Base-by-base conservation (phyloP, 192 early-diverging fungal genomes). In the Rhizoclosmatium sp. region DNA sequence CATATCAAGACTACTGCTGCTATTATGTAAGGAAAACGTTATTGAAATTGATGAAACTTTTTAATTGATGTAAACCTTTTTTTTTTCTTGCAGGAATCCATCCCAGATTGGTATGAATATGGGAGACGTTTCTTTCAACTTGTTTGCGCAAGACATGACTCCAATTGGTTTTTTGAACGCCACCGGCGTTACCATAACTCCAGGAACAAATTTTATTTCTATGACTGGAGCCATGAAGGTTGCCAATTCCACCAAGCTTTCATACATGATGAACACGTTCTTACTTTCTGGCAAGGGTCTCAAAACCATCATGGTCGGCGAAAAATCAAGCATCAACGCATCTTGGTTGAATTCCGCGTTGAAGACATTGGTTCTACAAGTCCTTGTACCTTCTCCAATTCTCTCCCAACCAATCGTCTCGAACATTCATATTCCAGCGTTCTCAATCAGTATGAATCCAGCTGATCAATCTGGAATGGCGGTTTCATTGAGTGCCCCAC, bases 51-150 rank as follows among this genome's bases (percentile, higher is more conserved):
- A 31, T 31, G 31, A 31, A 31, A 31, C 31, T 31, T 31, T 31
- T 31, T n/a, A n/a, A 31, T 31, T 31, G 31, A 31, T 31, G 31
- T 31, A 31, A 31, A 31, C 31, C 31, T 0, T 31, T 31, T 31
- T 31, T 31, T 31, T 31, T 31, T 31, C 0, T 31, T 31, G 31
- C 31, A 31, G 31, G 16, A 82, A 82, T 60, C 80, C 80, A 14
- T 70, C 65, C 67, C 14, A 23, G 39, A 76, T 82, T 49, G 40
- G 77, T 21, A 69, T 82, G 44, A 46, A 39, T 31, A 59, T 82
- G 59, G 80, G 80, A n/a, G 62, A 66, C 41, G 59, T 80, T 46
- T 16, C 48, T 3, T 82, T 82, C 64, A 45, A 69, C 47, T n/a
- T 69, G 0, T 47, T 40, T 42, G 54, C 41, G 21, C 5, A 61